Base-by-base conservation (phyloP, 768 basidiomycete genomes). In the Pleurotus platypus region DNA sequence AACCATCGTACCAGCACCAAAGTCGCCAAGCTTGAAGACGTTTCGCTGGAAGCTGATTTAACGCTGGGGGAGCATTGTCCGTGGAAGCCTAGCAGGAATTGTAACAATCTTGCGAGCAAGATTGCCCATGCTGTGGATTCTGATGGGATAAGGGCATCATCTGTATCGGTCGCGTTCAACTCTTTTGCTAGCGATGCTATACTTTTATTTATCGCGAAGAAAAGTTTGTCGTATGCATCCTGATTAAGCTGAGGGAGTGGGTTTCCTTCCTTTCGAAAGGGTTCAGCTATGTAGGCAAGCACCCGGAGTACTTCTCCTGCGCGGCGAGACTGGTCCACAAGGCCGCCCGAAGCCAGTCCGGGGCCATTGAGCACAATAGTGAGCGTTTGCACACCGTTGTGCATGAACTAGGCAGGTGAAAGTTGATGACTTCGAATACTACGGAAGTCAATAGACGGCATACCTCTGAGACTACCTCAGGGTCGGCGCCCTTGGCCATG, bases 51-150 rank as follows among this genome's bases (percentile, higher is more conserved):
- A 16, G 74, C 64, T 35, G 79, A 79, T 60, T 77, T 84, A 40
- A 76, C 73, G 49, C 70, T 75, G 2, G 73, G 58, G 2, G 81
- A 82, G 86, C 87, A 90, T 4, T 68, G 65, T 7, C 75, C 78
- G 15, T 77, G 78, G 63, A 90, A 87, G 20, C 87, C 84, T 6
- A 92, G 73, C 64, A 83, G 78, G 59, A 92, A 92, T 63, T 92
- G 90, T 20, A 91, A 62, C 13, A 92, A 70, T 2, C 90, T 83
- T 2, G 82, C 78, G 26, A 90, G 68, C 35, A 90, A 77, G 18
- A 87, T 73, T 26, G 82, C 69, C 11, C 51, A 54, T 9, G 39
- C 26, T 8, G 51, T 54, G n/a, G 51, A 39, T 7, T n/a, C 20
- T 11, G 39, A 2, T 4, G 16, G 22, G 24, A 54, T 54, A 12